Base-by-base conservation (phyloP, 2,329 filamentous ascomycete genomes). In the Apiospora marii region DNA sequence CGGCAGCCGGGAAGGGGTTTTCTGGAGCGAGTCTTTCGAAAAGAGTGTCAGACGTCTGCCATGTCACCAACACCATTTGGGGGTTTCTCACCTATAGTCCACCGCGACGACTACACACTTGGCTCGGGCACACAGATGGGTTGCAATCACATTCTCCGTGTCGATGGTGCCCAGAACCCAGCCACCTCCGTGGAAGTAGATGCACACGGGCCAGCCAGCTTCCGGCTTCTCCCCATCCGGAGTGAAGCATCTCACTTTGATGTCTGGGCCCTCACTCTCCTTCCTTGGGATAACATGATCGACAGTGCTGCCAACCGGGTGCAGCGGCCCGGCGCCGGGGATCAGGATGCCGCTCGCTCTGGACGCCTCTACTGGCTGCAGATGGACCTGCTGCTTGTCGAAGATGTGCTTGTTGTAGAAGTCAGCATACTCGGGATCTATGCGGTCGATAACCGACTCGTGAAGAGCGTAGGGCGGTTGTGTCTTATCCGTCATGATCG, bases 101-200 rank as follows among this genome's bases (percentile, higher is more conserved):
- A 87, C 85, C 0, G 85, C 84, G n/a, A 90, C 82, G 1, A 90
- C 87, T 0, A 90, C 87, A 72, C 84, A 87, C 10, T 83, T 84
- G 0, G 83, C 84, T 14, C 86, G 81, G 30, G 82, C 82, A 74
- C 87, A 89, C 14, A 91, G 77, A 75, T 89, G 85, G n/a, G 87
- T 85, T 69, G 87, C 87, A 3, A 90, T 85, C 4, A 84, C 83
- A 74, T 90, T 90, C 80, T 91, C 89, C 0, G 87, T 89, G 73
- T 88, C 83, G 61, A 90, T 88, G 67, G 86, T 88, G 0, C 88
- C 88, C 43, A 90, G 75, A 3, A 90, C 88, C 87, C 88, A 91
- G 4, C 88, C 89, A 0, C 88, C 88, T 5, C 88, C 89, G 75
- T 91, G 89, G 75, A 85, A 88, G 77, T 89, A 91, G 4, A 90